Conservation (phyloP, 352 stramenopile genomes). For the Phytophthora colocasiae region DNA sequence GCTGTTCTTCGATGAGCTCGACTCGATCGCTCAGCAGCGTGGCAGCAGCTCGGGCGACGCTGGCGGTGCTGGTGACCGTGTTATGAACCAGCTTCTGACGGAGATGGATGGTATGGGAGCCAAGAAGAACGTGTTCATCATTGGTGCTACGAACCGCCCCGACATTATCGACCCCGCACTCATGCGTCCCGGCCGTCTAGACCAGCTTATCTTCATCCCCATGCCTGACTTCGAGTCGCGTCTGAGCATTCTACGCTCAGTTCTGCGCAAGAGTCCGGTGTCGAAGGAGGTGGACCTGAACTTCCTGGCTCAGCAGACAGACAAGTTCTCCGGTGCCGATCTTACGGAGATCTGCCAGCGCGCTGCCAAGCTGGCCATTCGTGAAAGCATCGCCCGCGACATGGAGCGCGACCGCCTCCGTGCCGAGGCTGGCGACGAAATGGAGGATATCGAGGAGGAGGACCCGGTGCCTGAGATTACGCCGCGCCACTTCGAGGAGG, state of each 20-base stretch:
- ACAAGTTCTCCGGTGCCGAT: slow-evolving; percentile 99
- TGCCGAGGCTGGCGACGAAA: slow-evolving; percentile 90
- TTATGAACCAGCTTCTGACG: slow-evolving; percentile 99
- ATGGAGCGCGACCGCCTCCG: slow-evolving; percentile 97
- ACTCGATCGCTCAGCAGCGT: slow-evolving; percentile 98
- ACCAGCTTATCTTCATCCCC: slow-evolving; percentile 97
- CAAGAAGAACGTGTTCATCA: slow-evolving; percentile 99
- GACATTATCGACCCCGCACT: slow-evolving; percentile 99
- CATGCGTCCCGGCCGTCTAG: slow-evolving; percentile 98
- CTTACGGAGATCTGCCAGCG: slow-evolving; percentile 99
- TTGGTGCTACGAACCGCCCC: slow-evolving; percentile 98
- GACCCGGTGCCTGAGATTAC: slow-evolving; percentile 97
- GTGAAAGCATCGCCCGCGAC: slow-evolving; percentile 98
- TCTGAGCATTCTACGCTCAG: slow-evolving; percentile 96
- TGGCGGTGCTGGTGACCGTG: slow-evolving; percentile 97
- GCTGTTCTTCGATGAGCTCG: slow-evolving; percentile 99
- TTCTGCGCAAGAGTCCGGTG: slow-evolving; percentile 97
- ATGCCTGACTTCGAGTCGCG: slow-evolving; percentile 98
- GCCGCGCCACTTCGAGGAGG: slow-evolving; percentile 97
- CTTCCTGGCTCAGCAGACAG: slow-evolving; percentile 96
- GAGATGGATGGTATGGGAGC: slow-evolving; percentile 99
- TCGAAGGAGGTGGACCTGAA: slow-evolving; percentile 98
- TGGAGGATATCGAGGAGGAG: slow-evolving; percentile 94
- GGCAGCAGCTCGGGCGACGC: slow-evolving; percentile 95
- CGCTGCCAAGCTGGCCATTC: slow-evolving; percentile 99